Percentiles rank a stretch among this genome's conserved stretches.
Evolutionary conservation across 495 filamentous ascomycete species (phyloP).

Genomic region (Corynascus novoguineensis): DNA sequence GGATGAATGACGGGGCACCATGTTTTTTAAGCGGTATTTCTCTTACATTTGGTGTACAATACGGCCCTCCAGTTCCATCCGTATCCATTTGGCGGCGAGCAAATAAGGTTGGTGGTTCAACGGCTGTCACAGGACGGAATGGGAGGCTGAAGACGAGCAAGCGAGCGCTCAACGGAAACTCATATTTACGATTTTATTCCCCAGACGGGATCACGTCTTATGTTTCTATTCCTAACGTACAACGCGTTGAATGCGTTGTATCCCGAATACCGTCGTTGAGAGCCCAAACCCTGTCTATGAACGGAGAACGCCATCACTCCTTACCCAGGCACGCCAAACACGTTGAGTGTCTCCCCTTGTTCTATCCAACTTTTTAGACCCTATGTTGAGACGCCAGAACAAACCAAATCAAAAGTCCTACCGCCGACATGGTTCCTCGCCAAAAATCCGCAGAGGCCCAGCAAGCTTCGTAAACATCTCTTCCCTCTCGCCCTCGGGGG

Average conservation of each 20-base stretch:
- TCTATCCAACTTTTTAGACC: neutral
- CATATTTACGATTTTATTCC: neutral
- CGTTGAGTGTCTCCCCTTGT: conserved; percentile 9
- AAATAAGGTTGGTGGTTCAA: neutral
- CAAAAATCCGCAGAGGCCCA: conserved; percentile 56
- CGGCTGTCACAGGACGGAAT: neutral
- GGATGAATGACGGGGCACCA: too few species aligned
- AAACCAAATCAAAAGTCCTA: neutral
- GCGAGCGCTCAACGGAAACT: neutral
- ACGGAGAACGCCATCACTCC: neutral
- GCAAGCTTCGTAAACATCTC: conserved; percentile 84
- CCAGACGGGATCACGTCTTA: neutral
- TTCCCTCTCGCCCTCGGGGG: conserved; percentile 71
- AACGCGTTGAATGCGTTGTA: conserved; percentile 9
- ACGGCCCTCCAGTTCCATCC: neutral
- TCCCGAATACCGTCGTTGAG: conserved; percentile 11
- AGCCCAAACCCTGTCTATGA: conserved; percentile 4
- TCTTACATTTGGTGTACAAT: neutral
- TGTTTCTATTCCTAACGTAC: neutral
- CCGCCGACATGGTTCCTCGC: conserved; percentile 24
- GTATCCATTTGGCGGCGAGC: neutral
- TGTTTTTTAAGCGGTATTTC: conserved; percentile 4
- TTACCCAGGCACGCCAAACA: conserved; percentile 6
- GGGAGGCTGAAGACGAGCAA: neutral
- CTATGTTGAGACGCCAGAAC: neutral